These are phyloP conservation scores for Russula earlei DNA, from an alignment of 768 basidiomycete genomes.

Conservation along the genomic window DNA sequence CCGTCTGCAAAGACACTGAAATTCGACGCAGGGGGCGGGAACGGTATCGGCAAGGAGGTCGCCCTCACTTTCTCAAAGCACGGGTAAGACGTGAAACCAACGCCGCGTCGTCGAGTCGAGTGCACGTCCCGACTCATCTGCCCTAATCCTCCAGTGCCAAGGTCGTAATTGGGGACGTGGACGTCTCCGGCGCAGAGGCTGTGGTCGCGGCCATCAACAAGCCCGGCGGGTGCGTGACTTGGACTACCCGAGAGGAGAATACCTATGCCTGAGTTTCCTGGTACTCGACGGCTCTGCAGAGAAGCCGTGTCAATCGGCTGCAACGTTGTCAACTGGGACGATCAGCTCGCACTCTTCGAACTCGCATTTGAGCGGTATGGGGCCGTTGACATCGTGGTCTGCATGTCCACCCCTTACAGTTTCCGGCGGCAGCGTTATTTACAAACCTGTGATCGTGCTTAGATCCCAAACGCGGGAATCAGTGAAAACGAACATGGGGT, in stretches of 20 bases:
- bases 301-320: slow-evolving; percentile 14
- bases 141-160: not conserved
- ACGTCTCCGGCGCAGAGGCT: slow-evolving; percentile 3
- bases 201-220: slow-evolving; percentile 10
- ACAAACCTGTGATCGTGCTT: not conserved
- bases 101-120: not conserved
- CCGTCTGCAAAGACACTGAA: not conserved
- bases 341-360: slow-evolving; percentile 27
- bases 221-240: slow-evolving; percentile 18
- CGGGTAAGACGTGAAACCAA: slow-evolving; percentile 15
- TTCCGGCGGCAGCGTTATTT: not conserved
- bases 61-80: slow-evolving; percentile 21
- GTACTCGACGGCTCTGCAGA: not conserved
- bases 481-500: not conserved
- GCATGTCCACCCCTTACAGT: slow-evolving; percentile 3
- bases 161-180: slow-evolving; percentile 17
- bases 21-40: slow-evolving; percentile 18
- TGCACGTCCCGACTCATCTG: too few species aligned
- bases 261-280: too few species aligned
- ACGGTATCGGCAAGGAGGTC: slow-evolving; percentile 24
- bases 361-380: slow-evolving; percentile 23
- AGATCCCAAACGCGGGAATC: slow-evolving; percentile 23
- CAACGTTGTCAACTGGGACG: slow-evolving; percentile 23
- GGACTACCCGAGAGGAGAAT: too few species aligned
- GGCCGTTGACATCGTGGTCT: slow-evolving; percentile 27